A percentile compares a stretch with the other conserved stretches of the same genome.
Evolutionary conservation across 2,329 filamentous ascomycete species (phyloP).

Genomic region (Periconia sp.): DNA sequence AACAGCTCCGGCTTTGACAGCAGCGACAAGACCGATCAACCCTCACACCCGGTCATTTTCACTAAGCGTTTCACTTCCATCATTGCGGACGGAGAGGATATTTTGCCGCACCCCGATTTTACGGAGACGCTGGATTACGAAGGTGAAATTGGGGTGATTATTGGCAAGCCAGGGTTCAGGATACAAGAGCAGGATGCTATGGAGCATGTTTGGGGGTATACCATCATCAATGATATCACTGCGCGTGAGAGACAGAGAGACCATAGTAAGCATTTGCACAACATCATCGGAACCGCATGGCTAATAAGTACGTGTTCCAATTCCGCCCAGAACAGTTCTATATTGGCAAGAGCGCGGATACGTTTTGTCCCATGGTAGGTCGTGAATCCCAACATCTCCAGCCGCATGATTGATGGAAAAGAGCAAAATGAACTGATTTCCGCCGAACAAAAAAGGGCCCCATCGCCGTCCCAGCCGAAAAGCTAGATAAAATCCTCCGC

Average conservation of each 20-base stretch:
- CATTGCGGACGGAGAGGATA: constrained; percentile 51
- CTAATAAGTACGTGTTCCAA: not conserved
- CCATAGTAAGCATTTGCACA: constrained; percentile 41
- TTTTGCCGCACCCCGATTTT: constrained; percentile 51
- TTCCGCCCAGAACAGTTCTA: constrained; percentile 54
- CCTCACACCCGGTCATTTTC: constrained; percentile 59
- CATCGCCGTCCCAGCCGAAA: constrained; percentile 51
- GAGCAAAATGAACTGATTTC: too few relatives aligned
- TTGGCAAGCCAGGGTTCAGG: constrained; percentile 53
- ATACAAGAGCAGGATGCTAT: constrained; percentile 50
- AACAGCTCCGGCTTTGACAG: constrained; percentile 58
- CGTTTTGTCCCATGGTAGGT: constrained; percentile 57
- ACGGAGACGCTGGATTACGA: constrained; percentile 58
- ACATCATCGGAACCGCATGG: too few relatives aligned
- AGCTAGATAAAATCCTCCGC: constrained; percentile 47
- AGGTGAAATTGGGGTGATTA: constrained; percentile 59
- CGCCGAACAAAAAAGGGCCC: constrained; percentile 46
- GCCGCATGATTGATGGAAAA: not conserved
- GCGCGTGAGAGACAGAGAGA: constrained; percentile 28
- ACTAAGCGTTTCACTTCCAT: constrained; percentile 58
- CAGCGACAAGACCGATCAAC: constrained; percentile 56
- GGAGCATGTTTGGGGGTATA: constrained; percentile 59
- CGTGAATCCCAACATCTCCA: not conserved
- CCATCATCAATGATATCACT: constrained; percentile 50
- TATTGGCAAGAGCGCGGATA: constrained; percentile 59